phyloP scores from a whole-genome alignment of 495 filamentous ascomycete species.

The Cercophora newfieldiana region DNA sequence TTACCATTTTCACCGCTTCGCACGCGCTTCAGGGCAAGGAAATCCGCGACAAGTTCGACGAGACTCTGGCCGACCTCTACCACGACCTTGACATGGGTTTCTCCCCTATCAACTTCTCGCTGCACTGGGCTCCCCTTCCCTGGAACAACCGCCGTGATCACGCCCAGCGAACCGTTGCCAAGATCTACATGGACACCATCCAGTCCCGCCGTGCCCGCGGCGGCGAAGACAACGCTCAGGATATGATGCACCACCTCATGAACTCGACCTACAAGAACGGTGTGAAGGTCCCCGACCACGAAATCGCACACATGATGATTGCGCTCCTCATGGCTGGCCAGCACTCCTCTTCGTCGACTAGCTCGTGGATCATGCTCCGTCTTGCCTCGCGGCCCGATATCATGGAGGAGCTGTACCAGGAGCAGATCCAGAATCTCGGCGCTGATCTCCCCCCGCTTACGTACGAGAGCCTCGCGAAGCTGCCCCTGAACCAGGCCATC shows the following conservation, averaged over 20 bases:
- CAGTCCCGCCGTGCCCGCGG: conserved; percentile 56
- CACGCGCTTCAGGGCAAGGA: conserved; percentile 79
- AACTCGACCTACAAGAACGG: conserved; percentile 75
- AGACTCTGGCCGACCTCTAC: conserved; percentile 70
- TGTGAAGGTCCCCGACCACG: conserved; percentile 67
- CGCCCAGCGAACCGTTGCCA: conserved; percentile 72
- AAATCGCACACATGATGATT: conserved; percentile 91
- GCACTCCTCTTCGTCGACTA: conserved; percentile 81
- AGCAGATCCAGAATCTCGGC: conserved; percentile 66
- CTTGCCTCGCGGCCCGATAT: conserved; percentile 72
- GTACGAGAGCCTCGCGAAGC: conserved; percentile 67
- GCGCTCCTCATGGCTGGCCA: conserved; percentile 87
- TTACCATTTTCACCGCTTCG: conserved; percentile 83
- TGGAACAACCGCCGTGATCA: conserved; percentile 77
- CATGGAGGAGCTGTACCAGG: conserved; percentile 72
- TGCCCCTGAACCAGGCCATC: conserved; percentile 67
- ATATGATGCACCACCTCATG: conserved; percentile 88
- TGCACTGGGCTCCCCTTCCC: conserved; percentile 84
- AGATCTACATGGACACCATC: conserved; percentile 78
- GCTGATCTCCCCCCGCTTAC: conserved; percentile 60
- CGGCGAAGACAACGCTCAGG: conserved; percentile 52
- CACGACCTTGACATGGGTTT: conserved; percentile 87
- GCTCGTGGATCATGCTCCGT: conserved; percentile 78
- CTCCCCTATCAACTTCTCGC: conserved; percentile 78
- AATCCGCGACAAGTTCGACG: conserved; percentile 72